Evolutionary conservation across 2,329 filamentous ascomycete genomes (phyloP).

Genomic region (Penicillium sp.): DNA sequence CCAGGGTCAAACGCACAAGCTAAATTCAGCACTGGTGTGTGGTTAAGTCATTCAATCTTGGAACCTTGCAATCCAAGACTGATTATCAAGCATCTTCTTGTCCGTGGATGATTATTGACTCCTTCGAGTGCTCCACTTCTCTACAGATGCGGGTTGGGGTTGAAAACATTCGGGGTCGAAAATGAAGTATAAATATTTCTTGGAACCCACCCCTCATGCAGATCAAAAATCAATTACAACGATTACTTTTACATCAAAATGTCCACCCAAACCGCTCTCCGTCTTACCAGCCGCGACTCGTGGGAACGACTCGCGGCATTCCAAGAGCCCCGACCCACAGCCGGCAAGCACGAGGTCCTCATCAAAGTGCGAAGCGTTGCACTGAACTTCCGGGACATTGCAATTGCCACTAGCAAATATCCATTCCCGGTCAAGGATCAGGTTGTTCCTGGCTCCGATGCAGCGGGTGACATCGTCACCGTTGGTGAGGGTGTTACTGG

Average conservation of each 20-base stretch:
- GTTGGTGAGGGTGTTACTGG: constrained; percentile 6
- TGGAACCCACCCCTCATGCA: not conserved
- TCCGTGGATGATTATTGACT: not conserved
- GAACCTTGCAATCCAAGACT: not conserved
- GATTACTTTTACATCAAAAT: not conserved
- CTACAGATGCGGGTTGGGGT: not conserved
- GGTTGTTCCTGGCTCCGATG: constrained; percentile 46
- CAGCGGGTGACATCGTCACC: constrained; percentile 42
- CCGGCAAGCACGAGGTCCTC: constrained; percentile 67
- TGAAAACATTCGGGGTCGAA: not conserved
- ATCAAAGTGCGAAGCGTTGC: constrained; percentile 55
- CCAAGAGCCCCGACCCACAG: constrained; percentile 47
- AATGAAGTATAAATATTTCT: not conserved
- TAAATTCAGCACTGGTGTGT: no score
- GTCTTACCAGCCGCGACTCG: constrained; percentile 8
- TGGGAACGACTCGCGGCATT: constrained; percentile 10
- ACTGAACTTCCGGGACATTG: constrained; percentile 46
- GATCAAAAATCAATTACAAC: not conserved
- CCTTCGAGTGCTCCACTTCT: not conserved
- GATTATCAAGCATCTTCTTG: not conserved
- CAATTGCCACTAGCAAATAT: constrained; percentile 48
- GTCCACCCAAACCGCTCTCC: constrained; percentile 14
- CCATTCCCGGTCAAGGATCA: constrained; percentile 48
- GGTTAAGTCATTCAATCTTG: no score
- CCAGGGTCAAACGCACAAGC: no score